phyloP scores from a whole-genome alignment of 306 rosid species.

The Citrullus colocynthis region DNA sequence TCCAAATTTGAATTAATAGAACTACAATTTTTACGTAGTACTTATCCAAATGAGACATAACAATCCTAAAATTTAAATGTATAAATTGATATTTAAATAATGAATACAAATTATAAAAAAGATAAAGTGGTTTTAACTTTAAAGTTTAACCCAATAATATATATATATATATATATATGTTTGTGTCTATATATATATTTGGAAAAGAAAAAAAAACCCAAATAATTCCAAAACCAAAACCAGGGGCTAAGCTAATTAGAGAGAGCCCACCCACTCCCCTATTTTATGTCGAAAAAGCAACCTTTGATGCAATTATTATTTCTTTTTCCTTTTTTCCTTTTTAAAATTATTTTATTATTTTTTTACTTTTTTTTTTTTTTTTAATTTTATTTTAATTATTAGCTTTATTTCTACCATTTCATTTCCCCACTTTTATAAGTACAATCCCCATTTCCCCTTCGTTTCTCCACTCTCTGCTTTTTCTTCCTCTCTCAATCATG shows the following conservation, averaged over 20 bases:
- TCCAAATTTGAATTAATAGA: too few species aligned
- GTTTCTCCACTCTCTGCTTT: background rate
- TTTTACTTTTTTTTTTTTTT: background rate
- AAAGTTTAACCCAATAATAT: too few species aligned
- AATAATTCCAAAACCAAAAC: constrained; percentile 6
- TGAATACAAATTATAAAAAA: too few species aligned
- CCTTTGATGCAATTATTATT: constrained; percentile 5
- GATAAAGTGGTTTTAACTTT: too few species aligned
- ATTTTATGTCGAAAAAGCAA: constrained; percentile 4
- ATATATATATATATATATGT: too few species aligned
- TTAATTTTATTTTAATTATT: background rate
- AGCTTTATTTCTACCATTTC: background rate
- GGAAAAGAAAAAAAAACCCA: background rate
- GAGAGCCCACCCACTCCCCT: constrained; percentile 5
- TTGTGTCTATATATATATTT: too few species aligned
- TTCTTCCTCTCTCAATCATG: background rate
- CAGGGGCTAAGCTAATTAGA: constrained; percentile 4
- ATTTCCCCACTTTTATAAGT: background rate
- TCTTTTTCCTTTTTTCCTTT: too few species aligned
- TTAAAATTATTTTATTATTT: background rate
- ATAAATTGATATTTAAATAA: too few species aligned
- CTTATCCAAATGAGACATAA: too few species aligned
- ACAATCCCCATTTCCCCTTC: background rate
- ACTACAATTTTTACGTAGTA: too few species aligned
- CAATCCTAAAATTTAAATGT: too few species aligned